Base-by-base conservation (phyloP, 1,284 basidiomycete species). In the Agaricales sp. region DNA sequence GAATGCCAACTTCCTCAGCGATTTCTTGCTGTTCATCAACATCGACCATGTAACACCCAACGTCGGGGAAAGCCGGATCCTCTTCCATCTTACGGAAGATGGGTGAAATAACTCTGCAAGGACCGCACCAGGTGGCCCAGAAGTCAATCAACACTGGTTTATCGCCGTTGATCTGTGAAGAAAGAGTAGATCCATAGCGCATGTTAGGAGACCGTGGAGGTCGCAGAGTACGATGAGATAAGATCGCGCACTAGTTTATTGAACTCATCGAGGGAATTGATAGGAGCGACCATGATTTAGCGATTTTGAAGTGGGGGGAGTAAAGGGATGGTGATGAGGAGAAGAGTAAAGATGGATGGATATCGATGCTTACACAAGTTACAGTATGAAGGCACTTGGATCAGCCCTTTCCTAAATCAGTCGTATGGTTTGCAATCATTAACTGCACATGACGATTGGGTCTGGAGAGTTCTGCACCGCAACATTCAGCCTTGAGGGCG, bases 21-120 rank as follows among this genome's bases (percentile, higher is more conserved):
- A 82, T 74, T 3, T 73, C 67, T 11, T 60, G 55, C 47, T 73
- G 73, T 43, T 67, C 74, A 60, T 92, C 88, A 46, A 87, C 78
- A 63, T 92, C 85, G 57, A 93, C 84, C 70, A 92, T 92, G 76
- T 82, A 88, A 66, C 89, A 74, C 23, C 70, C 64, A 48, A 75
- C 56, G 59, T 64, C 66, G 3, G 41, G 51, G 43, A 57, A 58
- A 56, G n/a, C n/a, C n/a, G n/a, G n/a, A n/a, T 74, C 65, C 2
- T 54, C 61, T 6, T 80, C 72, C 50, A 90, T 63, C 67, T 82
- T 81, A 67, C 85, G 81, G 61, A 92, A 90, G 57, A 90, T 70
- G 48, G 87, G 83, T 45, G 80, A 77, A 70, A 90, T 92, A 56
- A 80, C 64, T 61, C 74, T 80, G 78, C 92, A 92, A 26, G 84